A percentile compares a stretch with the other conserved stretches of the same genome.
Evolutionary conservation across 179 eudicot species (phyloP).

Genomic region (Nepenthes alata): DNA sequence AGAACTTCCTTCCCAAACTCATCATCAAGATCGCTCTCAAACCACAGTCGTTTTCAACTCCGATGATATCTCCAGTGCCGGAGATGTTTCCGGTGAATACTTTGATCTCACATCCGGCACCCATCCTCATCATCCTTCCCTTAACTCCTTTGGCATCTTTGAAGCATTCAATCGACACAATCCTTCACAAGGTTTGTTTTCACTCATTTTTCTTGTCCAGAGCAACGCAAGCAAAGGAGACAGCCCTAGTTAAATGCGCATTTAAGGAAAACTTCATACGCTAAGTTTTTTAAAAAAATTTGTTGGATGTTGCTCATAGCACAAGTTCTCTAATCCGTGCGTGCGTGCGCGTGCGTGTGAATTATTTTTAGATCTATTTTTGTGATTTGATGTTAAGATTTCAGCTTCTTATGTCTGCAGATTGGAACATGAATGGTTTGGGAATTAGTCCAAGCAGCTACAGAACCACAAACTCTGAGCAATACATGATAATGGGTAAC

Average conservation of each 20-base stretch:
- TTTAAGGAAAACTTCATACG: no score
- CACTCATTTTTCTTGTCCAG: slow-evolving; percentile 9
- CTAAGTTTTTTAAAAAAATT: no score
- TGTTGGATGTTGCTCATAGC: no score
- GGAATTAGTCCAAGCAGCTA: not conserved
- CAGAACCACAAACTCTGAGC: not conserved
- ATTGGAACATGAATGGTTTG: slow-evolving; percentile 28
- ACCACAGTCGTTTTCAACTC: slow-evolving; percentile 1
- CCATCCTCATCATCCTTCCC: slow-evolving; percentile 19
- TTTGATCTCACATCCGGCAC: slow-evolving; percentile 1
- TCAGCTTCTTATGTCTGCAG: no score
- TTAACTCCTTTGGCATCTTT: slow-evolving; percentile 25
- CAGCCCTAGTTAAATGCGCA: no score
- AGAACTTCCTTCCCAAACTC: slow-evolving; percentile 13
- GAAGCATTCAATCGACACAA: slow-evolving; percentile 32
- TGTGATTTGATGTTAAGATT: not conserved
- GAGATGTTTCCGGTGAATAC: slow-evolving; percentile 14
- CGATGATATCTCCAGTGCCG: slow-evolving; percentile 23
- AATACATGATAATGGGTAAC: slow-evolving; percentile 14
- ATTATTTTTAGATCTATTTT: not conserved
- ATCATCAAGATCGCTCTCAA: slow-evolving; percentile 5
- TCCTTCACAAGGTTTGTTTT: slow-evolving; percentile 35
- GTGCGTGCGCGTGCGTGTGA: not conserved
- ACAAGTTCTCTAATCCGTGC: not conserved
- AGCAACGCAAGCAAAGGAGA: not conserved